A percentile compares a stretch with the other conserved stretches of the same genome.
phyloP scores from a whole-genome alignment of 164 flowering plant genomes.

The Litsea cubeba region DNA sequence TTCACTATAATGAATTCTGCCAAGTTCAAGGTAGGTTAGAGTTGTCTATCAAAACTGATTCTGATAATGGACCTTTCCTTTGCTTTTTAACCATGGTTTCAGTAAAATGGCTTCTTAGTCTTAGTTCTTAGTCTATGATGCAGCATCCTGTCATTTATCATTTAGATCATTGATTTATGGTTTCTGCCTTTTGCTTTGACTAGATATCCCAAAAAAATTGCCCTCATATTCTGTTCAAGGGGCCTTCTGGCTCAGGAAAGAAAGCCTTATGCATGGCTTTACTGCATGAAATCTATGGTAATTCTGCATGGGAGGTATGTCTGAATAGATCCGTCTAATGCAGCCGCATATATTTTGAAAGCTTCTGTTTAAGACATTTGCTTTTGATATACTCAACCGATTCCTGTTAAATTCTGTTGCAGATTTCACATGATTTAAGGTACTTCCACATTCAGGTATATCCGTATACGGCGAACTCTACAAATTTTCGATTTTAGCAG shows the following conservation, averaged over 20 bases:
- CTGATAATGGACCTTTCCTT: not conserved
- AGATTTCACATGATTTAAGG: constrained; percentile 56
- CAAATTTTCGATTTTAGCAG: not conserved
- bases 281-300: constrained; percentile 56
- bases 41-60: not conserved
- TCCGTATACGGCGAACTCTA: not conserved
- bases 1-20: too few species aligned
- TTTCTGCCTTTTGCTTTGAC: not conserved
- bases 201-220: constrained; percentile 39
- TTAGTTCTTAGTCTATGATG: not conserved
- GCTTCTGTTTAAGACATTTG: not conserved
- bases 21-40: not conserved
- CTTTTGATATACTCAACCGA: not conserved
- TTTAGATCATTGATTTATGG: not conserved
- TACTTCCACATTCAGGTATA: constrained; percentile 51
- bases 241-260: constrained; percentile 69
- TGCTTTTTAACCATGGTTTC: not conserved
- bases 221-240: constrained; percentile 67
- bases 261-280: constrained; percentile 56
- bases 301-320: constrained; percentile 53
- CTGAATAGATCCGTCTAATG: not conserved
- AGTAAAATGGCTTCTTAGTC: not conserved
- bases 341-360: not conserved
- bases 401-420: constrained; percentile 13
- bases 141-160: not conserved